Evolutionary conservation across 2,329 filamentous ascomycete species (phyloP), one percentile per base, ranked within the genome.

Genomic region (Monosporascus sp.): DNA sequence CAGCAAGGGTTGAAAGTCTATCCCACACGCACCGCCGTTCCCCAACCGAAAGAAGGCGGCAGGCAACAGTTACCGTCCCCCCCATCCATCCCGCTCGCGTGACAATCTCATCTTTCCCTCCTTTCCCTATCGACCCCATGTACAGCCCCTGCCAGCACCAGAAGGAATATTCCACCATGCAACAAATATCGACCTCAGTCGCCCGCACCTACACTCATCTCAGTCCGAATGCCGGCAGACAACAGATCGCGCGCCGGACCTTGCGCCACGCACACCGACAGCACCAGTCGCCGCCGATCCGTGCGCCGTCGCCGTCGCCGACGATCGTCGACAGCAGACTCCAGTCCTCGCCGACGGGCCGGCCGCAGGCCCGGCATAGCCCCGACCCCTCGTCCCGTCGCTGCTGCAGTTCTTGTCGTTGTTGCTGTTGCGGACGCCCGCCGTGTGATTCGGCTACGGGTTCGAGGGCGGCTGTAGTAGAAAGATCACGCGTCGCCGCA

Each of bases 251-350:
- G 39, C 17, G 11, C 11, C 31, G 31, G 31, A 5, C 39, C 39
- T 61, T 63, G 39, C 62, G 48, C 49, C 56, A 61, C 18, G 59
- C 60, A 38, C 63, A 65, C 8, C 61, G 52, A n/a, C 56, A 47
- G 34, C 63, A 65, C 61, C 61, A 65, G 14, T 63, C 58, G 0
- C 50, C 36, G 3, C 62, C 60, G 1, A 57, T 55, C 24, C 63
- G 51, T 25, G 51, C 44, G 1, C 61, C 61, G 6, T 24, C 39
- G 2, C 62, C 58, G 8, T 37, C 48, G 3, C 63, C 61, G 6
- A 53, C 14, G 2, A 64, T n/a, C 31, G 61, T 59, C 8, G 62
- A 54, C 3, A 50, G 11, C n/a, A 65, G 54, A 45, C 62, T 65
- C 61, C 61, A 63, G 15, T 46, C 20, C 51, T 64, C 60, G 25